Conservation (phyloP, 345 rosid genomes). For the Limnanthes douglasii region DNA sequence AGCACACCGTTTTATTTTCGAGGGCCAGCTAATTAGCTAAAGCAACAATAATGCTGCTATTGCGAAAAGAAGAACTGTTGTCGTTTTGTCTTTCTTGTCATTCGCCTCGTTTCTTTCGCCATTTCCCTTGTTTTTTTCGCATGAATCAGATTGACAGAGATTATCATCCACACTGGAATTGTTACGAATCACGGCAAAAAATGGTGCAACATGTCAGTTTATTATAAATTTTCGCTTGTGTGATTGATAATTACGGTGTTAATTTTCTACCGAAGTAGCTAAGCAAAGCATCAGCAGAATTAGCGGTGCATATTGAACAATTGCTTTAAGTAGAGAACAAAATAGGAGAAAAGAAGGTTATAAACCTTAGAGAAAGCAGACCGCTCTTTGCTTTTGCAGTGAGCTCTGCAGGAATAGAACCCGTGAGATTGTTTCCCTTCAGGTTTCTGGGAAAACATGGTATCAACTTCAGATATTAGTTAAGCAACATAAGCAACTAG, state of each 20-base stretch:
- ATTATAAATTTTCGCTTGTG: too few relatives aligned
- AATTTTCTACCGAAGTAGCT: background rate
- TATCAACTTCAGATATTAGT: background rate
- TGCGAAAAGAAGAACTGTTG: too few relatives aligned
- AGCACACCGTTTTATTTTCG: too few relatives aligned
- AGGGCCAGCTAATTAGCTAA: too few relatives aligned
- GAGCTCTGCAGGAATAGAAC: conserved; percentile 22
- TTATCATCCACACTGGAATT: background rate
- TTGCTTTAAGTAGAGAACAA: too few relatives aligned
- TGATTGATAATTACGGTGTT: too few relatives aligned
- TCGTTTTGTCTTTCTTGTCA: too few relatives aligned
- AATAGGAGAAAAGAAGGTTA: background rate
- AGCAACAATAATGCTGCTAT: too few relatives aligned
- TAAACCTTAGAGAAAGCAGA: conserved; percentile 10
- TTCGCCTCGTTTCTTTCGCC: conserved; percentile 2
- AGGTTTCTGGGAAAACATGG: conserved; percentile 19
- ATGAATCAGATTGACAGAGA: conserved; percentile 8
- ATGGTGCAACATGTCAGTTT: too few relatives aligned
- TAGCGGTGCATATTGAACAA: too few relatives aligned
- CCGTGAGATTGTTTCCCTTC: conserved; percentile 22
- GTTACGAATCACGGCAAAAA: too few relatives aligned
- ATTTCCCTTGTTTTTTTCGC: conserved; percentile 4
- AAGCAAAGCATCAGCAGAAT: too few relatives aligned
- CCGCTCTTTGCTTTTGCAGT: conserved; percentile 11
- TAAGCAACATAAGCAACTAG: background rate